These are phyloP conservation scores for Epichloe uncinata DNA, from an alignment of 2,329 filamentous ascomycete species.

Conservation along the genomic window DNA sequence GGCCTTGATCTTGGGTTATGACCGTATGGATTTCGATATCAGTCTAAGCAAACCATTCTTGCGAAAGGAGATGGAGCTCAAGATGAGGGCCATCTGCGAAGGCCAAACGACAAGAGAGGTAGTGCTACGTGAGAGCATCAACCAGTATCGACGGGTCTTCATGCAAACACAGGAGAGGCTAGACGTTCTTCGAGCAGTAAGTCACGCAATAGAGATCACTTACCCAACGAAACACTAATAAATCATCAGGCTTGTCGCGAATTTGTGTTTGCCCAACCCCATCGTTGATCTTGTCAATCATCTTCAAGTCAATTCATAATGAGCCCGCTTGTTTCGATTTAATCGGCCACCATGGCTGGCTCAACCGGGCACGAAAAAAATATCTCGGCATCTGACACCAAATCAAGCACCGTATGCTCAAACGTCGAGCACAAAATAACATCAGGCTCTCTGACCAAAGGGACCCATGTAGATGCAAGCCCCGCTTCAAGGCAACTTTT, in stretches of 20 bases:
- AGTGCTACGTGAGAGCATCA: constrained; percentile 71
- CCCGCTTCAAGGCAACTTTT: background rate
- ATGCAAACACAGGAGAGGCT: constrained; percentile 67
- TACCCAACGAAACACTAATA: background rate
- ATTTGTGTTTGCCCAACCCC: constrained; percentile 19
- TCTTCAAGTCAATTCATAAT: background rate
- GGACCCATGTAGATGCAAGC: background rate
- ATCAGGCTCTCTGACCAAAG: background rate
- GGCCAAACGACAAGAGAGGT: constrained; percentile 60
- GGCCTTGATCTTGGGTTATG: constrained; percentile 85
- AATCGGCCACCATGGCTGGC: background rate
- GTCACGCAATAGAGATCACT: constrained; percentile 17
- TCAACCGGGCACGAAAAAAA: background rate
- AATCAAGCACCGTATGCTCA: background rate
- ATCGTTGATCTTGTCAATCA: background rate
- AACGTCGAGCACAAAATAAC: background rate
- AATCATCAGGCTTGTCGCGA: constrained; percentile 23
- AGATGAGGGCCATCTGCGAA: constrained; percentile 94
- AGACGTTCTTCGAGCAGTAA: constrained; percentile 47
- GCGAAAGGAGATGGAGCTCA: constrained; percentile 92
- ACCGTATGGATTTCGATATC: constrained; percentile 83
- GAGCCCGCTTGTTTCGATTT: too few species aligned
- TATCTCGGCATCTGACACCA: background rate
- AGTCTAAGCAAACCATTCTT: constrained; percentile 93
- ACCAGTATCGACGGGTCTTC: constrained; percentile 80